Percentiles rank a stretch among this genome's conserved stretches.
phyloP scores from a whole-genome alignment of 371 early-diverging fungal species.

The Astathelohania contejeani region DNA sequence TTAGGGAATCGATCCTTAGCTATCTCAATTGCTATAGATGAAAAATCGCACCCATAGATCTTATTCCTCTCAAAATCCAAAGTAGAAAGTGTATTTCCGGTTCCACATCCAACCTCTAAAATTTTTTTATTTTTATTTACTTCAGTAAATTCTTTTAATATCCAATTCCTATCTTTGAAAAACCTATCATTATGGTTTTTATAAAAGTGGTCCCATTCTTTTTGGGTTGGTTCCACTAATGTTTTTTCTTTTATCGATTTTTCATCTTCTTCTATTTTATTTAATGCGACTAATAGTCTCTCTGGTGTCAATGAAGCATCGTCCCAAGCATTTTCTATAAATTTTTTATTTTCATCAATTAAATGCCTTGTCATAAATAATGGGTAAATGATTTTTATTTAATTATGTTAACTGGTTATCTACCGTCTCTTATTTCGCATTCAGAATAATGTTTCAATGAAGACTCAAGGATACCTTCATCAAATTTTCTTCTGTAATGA shows the following conservation, averaged over 20 bases:
- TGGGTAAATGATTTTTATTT: too few species aligned
- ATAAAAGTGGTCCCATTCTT: conserved; percentile 39
- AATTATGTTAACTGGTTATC: neutral
- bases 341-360: conserved; percentile 26
- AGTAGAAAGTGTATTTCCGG: conserved; percentile 33
- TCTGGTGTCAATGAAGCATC: conserved; percentile 19
- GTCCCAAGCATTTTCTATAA: conserved; percentile 37
- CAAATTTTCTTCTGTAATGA: neutral
- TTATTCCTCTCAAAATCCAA: neutral
- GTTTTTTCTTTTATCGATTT: neutral
- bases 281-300: conserved; percentile 1
- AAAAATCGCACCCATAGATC: conserved; percentile 32
- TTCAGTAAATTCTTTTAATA: conserved; percentile 26
- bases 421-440: neutral
- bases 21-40: conserved; percentile 18
- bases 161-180: conserved; percentile 37
- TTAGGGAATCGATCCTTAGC: conserved; percentile 1
- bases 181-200: conserved; percentile 28
- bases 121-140: conserved; percentile 11
- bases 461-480: neutral
- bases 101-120: conserved; percentile 41
- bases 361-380: neutral
- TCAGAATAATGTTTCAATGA: neutral
- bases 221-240: conserved; percentile 5
- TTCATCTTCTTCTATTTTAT: conserved; percentile 32